phyloP scores from a whole-genome alignment of 1,139 yeast genomes.

The Schizosaccharomyces versatilis region DNA sequence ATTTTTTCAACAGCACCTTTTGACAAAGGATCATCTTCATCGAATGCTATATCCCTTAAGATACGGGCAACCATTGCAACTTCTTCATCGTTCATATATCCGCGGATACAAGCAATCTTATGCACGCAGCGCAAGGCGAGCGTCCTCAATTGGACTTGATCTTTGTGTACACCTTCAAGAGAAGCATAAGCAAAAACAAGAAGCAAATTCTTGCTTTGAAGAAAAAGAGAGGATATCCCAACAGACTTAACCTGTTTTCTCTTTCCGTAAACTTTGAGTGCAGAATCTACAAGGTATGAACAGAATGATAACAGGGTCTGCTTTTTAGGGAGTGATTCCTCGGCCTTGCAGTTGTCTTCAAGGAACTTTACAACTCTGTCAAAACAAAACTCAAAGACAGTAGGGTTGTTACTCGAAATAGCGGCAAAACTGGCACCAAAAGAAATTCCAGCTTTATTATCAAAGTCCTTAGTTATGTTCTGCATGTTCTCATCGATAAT shows the following conservation, averaged over 20 bases:
- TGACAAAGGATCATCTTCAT: constrained; percentile 20
- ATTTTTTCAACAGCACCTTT: constrained; percentile 31
- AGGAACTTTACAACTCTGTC: neutral
- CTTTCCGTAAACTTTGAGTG: neutral
- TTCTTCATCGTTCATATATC: constrained; percentile 33
- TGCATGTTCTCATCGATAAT: neutral
- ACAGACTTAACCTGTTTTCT: neutral
- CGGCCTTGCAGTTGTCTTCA: neutral
- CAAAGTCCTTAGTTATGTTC: neutral
- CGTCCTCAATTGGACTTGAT: constrained; percentile 35
- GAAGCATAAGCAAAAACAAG: neutral
- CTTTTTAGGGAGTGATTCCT: neutral
- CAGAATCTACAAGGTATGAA: neutral
- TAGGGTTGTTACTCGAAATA: neutral
- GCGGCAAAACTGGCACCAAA: neutral
- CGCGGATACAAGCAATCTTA: constrained; percentile 27
- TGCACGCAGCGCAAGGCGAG: constrained; percentile 44
- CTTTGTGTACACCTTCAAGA: neutral
- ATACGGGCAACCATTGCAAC: constrained; percentile 41
- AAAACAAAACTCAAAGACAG: neutral
- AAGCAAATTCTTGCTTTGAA: neutral
- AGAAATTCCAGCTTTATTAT: neutral
- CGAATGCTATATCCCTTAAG: constrained; percentile 39
- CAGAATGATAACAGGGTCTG: neutral
- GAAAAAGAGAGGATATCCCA: neutral